Evolutionary conservation across 805 yeast species (phyloP).

Genomic region (Sugiyamaella qingdaonensis): DNA sequence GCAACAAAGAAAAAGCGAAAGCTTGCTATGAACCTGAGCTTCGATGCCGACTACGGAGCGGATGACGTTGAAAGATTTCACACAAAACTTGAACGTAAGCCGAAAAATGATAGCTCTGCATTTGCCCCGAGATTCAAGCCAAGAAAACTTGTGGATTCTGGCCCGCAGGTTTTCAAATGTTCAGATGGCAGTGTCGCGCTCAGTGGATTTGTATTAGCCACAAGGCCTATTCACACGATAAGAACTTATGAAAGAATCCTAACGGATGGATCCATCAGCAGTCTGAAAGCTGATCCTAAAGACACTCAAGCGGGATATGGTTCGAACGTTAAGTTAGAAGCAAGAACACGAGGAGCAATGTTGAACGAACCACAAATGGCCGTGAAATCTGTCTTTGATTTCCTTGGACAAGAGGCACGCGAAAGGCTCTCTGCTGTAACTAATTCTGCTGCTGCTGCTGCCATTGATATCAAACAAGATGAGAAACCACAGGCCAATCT

Average conservation of each 20-base stretch:
- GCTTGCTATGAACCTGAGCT: slow-evolving; percentile 22
- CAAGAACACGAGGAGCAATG: slow-evolving; percentile 11
- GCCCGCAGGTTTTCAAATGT: neutral
- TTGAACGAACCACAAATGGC: slow-evolving; percentile 16
- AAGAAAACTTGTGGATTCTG: neutral
- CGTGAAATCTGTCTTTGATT: slow-evolving; percentile 26
- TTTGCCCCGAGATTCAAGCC: slow-evolving; percentile 3
- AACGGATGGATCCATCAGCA: neutral
- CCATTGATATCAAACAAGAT: neutral
- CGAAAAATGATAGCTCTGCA: neutral
- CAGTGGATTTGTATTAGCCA: slow-evolving; percentile 10
- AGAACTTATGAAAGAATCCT: neutral
- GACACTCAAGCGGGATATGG: too few relatives aligned
- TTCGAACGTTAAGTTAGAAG: neutral
- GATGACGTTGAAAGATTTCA: slow-evolving; percentile 23
- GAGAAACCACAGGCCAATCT: neutral
- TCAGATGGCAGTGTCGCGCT: slow-evolving; percentile 6
- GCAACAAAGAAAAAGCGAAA: slow-evolving; percentile 15
- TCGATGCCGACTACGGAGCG: slow-evolving; percentile 24
- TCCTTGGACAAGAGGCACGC: slow-evolving; percentile 3
- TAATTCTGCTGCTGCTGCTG: neutral
- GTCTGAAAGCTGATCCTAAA: neutral
- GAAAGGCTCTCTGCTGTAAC: neutral
- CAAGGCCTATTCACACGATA: slow-evolving; percentile 2
- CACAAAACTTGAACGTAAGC: neutral